A percentile compares a stretch with the other conserved stretches of the same genome.
Evolutionary conservation across 805 yeast genomes (phyloP).

Genomic region (Wickerhamomyces canadensis): DNA sequence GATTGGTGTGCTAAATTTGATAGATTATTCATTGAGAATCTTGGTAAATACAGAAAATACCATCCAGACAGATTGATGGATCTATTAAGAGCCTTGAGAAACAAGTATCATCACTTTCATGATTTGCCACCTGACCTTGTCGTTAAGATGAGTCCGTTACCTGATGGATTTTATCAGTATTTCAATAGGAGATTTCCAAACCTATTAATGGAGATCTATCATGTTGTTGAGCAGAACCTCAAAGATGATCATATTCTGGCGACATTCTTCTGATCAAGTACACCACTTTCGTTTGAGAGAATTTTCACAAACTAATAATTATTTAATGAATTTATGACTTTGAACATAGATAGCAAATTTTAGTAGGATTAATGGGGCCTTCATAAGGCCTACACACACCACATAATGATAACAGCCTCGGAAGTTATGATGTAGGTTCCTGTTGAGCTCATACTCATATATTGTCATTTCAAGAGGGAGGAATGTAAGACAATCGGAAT

Average conservation of each 20-base stretch:
- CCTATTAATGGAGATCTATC: constrained; percentile 69
- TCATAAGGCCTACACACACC: too few species aligned
- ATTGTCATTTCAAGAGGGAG: too few species aligned
- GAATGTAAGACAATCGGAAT: too few species aligned
- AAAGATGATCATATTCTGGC: constrained; percentile 57
- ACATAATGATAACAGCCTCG: too few species aligned
- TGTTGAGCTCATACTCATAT: too few species aligned
- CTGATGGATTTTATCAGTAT: constrained; percentile 77
- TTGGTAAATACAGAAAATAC: constrained; percentile 89
- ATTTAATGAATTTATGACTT: too few species aligned
- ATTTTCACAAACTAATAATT: too few species aligned
- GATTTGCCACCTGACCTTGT: constrained; percentile 73
- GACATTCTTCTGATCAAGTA: constrained; percentile 29
- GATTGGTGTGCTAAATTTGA: constrained; percentile 83
- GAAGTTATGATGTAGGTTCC: too few species aligned
- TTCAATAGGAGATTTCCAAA: constrained; percentile 74
- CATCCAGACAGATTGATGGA: constrained; percentile 77
- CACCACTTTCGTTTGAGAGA: too few species aligned
- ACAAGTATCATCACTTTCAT: constrained; percentile 91
- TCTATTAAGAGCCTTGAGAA: constrained; percentile 80
- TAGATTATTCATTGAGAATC: constrained; percentile 64
- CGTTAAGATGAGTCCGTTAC: constrained; percentile 67
- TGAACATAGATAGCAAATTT: too few species aligned
- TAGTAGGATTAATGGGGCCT: too few species aligned
- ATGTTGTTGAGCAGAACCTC: constrained; percentile 50